Base-by-base conservation (phyloP, 192 early-diverging fungal species). In the Backusella australiensis region DNA sequence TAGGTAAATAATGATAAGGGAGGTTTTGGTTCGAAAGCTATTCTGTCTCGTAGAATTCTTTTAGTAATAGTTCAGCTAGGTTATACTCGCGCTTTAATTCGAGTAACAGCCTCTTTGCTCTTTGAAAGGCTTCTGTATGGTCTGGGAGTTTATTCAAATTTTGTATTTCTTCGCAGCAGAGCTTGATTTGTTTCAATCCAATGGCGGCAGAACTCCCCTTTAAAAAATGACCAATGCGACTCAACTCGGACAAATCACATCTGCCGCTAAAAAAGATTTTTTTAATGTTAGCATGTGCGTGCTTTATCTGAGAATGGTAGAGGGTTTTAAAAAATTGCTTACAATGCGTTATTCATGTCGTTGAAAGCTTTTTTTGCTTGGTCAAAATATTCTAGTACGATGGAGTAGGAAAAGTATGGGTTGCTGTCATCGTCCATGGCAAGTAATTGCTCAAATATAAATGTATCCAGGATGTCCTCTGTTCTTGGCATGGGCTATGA, bases 201-300 rank as follows among this genome's bases (percentile, higher is more conserved):
- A 63, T 63, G 23, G 56, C 56, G 23, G 56, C 56, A 11, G 56
- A 63, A 11, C 56, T 63, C 23, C 56, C 56, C 9, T 63, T 63
- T 63, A 63, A 63, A 63, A 63, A 63, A 63, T 63, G 56, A 29
- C 56, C 56, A 63, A 63, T 63, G 26, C 56, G 56, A 63, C 56
- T 26, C 26, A 63, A 63, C 26, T 63, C 56, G 23, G 56, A 29
- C 26, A 63, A 63, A 63, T 63, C 56, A 63, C 4, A 29, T 29
- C 56, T 63, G 8, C 23, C 2, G 23, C 56, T 63, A 63, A 29
- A 59, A 63, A 63, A 63, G 46, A n/a, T 1, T 49, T 44, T 42
- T 59, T 56, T 12, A 59, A 26, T 21, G 56, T 26, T 12, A 59
- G 9, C n/a, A 59, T 56, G 23, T 59, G 52, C 49, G 53, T 21